A percentile compares a stretch with the other conserved stretches of the same genome.
Conservation (phyloP, 768 basidiomycete species). For the Mycena vulgaris region DNA sequence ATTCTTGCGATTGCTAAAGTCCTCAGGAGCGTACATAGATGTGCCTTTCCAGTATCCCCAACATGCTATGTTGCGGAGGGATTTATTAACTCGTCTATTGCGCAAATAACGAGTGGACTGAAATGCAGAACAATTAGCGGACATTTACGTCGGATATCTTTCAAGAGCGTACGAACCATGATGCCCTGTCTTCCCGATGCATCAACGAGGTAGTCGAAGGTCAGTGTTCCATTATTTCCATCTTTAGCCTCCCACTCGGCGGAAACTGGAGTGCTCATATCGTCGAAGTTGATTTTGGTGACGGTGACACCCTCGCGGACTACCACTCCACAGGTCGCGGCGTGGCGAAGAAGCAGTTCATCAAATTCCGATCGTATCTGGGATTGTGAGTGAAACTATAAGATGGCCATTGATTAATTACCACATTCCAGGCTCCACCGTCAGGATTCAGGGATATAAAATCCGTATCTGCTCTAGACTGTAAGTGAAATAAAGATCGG, state of each 20-base stretch:
- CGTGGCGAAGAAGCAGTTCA: slow-evolving; percentile 8
- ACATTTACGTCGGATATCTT: too few relatives aligned
- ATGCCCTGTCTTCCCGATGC: slow-evolving; percentile 73
- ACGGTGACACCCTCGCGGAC: slow-evolving; percentile 7
- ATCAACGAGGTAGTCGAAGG: slow-evolving; percentile 76
- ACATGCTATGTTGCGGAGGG: slow-evolving; percentile 70
- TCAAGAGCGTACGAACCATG: too few relatives aligned
- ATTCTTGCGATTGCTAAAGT: slow-evolving; percentile 59
- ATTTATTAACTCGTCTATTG: slow-evolving; percentile 67
- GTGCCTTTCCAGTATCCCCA: slow-evolving; percentile 79
- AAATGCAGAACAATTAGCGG: too few relatives aligned
- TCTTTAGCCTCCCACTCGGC: slow-evolving; percentile 53
- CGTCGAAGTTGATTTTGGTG: not conserved
- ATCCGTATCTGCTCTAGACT: not conserved
- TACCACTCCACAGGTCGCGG: not conserved
- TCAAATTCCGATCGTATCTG: slow-evolving; percentile 18
- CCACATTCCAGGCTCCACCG: slow-evolving; percentile 36
- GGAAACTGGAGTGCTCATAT: slow-evolving; percentile 47
- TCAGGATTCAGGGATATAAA: too few relatives aligned
- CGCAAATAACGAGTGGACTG: slow-evolving; percentile 71
- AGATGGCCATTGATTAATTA: slow-evolving; percentile 27
- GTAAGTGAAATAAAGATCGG: too few relatives aligned
- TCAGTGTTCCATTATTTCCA: slow-evolving; percentile 59
- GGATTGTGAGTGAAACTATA: too few relatives aligned
- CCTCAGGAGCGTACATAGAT: slow-evolving; percentile 58